Evolutionary conservation across 2,329 filamentous ascomycete species (phyloP).

Genomic region (Neonectria punicea): DNA sequence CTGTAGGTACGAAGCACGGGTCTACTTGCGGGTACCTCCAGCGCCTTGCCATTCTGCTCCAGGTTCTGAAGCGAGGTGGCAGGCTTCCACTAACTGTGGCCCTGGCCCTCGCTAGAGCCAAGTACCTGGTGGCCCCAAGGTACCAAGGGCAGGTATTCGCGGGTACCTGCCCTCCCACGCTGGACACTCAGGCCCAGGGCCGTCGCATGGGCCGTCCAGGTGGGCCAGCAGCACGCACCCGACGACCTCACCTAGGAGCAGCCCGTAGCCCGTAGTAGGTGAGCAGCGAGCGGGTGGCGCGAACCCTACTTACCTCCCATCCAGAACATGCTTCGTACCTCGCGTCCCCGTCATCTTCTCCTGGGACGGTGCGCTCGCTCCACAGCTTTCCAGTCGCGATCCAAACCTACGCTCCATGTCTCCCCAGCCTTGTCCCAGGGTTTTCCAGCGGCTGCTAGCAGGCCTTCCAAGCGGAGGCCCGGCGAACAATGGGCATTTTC

Average conservation of each 20-base stretch:
- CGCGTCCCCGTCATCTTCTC: no score
- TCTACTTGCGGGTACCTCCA: not conserved
- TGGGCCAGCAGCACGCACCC: constrained; percentile 33
- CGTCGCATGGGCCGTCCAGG: constrained; percentile 33
- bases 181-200: constrained; percentile 13
- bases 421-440: not conserved
- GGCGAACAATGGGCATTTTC: constrained; percentile 6
- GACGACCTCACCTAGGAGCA: not conserved
- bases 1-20: not conserved
- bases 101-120: not conserved
- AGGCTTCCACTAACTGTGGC: not conserved
- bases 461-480: constrained; percentile 16
- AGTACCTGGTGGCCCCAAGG: not conserved
- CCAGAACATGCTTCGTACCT: constrained; percentile 1
- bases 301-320: constrained; percentile 34
- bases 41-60: no score
- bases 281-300: constrained; percentile 46
- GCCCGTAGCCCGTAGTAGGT: not conserved
- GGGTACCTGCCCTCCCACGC: no score
- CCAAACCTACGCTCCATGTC: not conserved
- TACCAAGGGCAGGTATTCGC: not conserved
- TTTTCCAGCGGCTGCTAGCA: constrained; percentile 13
- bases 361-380: not conserved
- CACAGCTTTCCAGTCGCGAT: constrained; percentile 5
- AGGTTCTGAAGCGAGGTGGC: not conserved